Evolutionary conservation across 2,329 filamentous ascomycete genomes (phyloP), one percentile per base, ranked within the genome.

Genomic region (Remersonia thermophila): DNA sequence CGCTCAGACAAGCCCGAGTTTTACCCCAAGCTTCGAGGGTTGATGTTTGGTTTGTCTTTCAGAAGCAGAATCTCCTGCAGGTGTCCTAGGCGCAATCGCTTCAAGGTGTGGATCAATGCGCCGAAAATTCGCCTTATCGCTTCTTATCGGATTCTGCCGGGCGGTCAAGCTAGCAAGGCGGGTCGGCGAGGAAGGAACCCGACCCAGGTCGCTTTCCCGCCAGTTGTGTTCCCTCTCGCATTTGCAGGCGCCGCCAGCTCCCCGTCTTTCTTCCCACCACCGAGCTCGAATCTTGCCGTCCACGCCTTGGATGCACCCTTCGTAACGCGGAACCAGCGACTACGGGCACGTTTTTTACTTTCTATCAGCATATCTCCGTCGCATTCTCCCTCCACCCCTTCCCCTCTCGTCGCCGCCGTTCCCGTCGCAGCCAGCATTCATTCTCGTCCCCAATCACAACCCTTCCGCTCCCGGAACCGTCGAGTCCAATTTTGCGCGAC

Each of bases 41-140:
- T n/a, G n/a, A n/a, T n/a, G n/a, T n/a, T 23, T 23, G 20, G 5
- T 23, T 23, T 5, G 5, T 23, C 20, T 9, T 23, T 23, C 20
- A 23, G 9, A 23, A 23, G 20, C 9, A 23, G 20, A n/a, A n/a
- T n/a, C n/a, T n/a, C n/a, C 20, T 23, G 20, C 20, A 23, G 5
- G 31, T 33, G 31, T 13, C 14, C 14, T n/a, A 11, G 28, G 30
- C 30, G 13, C 28, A 13, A 32, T 14, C 14, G 30, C 17, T 28
- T 15, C 17, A 14, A 20, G 16, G 18, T 32, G 39, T 39, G 38
- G 40, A 27, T 16, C 30, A 35, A 31, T 14, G 30, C 27, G 38
- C 35, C 38, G 39, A 49, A 49, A 50, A 47, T 48, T 49, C 48
- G 33, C 40, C 20, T 47, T 49, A 46, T 47, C 43, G 39, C 26